These are phyloP conservation scores for Lichina pygmaea DNA, from an alignment of 495 filamentous ascomycete species.

Conservation along the genomic window DNA sequence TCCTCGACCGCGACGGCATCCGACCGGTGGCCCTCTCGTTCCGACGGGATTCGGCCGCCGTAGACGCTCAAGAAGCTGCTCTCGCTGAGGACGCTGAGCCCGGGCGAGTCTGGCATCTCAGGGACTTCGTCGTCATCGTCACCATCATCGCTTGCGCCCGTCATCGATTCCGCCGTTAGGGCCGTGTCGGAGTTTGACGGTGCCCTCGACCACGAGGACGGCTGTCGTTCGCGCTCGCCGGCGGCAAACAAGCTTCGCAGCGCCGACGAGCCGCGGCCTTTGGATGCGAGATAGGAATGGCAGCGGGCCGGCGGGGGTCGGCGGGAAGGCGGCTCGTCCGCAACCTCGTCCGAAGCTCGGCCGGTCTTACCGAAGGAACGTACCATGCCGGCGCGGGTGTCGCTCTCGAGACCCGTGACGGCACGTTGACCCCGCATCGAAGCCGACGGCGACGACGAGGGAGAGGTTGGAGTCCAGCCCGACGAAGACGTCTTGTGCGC, in stretches of 20 bases:
- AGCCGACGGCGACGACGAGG: not conserved
- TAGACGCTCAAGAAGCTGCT: constrained; percentile 50
- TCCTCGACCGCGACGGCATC: not conserved
- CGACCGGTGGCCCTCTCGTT: not conserved
- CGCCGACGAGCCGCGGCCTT: not conserved
- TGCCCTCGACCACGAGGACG: not conserved
- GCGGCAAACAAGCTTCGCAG: constrained; percentile 1
- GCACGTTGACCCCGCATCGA: not conserved
- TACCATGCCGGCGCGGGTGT: too few species aligned
- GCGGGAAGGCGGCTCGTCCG: too few species aligned
- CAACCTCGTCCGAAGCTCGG: too few species aligned
- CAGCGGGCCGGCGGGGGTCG: not conserved
- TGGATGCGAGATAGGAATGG: not conserved
- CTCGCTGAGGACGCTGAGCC: constrained; percentile 53
- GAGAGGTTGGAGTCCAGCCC: not conserved
- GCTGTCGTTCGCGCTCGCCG: not conserved
- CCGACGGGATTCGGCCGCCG: constrained; percentile 14
- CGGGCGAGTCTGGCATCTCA: constrained; percentile 21
- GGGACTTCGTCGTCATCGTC: not conserved
- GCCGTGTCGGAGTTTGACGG: not conserved
- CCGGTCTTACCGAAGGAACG: too few species aligned
- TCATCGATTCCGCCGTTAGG: constrained; percentile 9
- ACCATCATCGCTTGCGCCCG: constrained; percentile 6
- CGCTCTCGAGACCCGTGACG: not conserved
- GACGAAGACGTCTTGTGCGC: not conserved